phyloP scores from a whole-genome alignment of 164 flowering plant species.

The Annona cherimola region DNA sequence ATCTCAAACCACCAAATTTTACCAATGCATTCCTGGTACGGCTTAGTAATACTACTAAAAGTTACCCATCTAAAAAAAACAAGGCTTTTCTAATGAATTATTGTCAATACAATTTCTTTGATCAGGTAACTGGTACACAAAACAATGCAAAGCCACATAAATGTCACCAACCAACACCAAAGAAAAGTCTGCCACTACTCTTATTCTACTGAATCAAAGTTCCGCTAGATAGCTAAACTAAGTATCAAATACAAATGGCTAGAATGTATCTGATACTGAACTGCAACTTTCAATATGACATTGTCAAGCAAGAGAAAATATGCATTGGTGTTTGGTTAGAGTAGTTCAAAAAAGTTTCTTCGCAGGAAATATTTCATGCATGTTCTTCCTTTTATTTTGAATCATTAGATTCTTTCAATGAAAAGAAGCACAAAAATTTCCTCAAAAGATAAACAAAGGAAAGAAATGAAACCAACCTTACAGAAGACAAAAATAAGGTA shows the following conservation, averaged over 20 bases:
- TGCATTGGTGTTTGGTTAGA: too few species aligned
- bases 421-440: background rate
- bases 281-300: background rate
- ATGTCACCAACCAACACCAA: background rate
- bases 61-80: too few species aligned
- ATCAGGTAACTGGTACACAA: too few species aligned
- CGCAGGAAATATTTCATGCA: too few species aligned
- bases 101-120: too few species aligned
- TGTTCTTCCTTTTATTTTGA: too few species aligned
- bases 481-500: slow-evolving; percentile 82
- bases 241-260: background rate
- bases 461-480: slow-evolving; percentile 42
- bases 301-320: too few species aligned
- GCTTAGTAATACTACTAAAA: background rate
- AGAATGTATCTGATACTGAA: background rate
- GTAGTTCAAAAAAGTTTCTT: too few species aligned
- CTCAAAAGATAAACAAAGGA: background rate
- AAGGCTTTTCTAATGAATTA: too few species aligned
- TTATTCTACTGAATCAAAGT: background rate
- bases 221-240: background rate
- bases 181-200: background rate
- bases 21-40: background rate
- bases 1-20: background rate
- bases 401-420: background rate
- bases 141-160: background rate